phyloP scores from a whole-genome alignment of 441 rosid genomes.

The Brassica balearica region DNA sequence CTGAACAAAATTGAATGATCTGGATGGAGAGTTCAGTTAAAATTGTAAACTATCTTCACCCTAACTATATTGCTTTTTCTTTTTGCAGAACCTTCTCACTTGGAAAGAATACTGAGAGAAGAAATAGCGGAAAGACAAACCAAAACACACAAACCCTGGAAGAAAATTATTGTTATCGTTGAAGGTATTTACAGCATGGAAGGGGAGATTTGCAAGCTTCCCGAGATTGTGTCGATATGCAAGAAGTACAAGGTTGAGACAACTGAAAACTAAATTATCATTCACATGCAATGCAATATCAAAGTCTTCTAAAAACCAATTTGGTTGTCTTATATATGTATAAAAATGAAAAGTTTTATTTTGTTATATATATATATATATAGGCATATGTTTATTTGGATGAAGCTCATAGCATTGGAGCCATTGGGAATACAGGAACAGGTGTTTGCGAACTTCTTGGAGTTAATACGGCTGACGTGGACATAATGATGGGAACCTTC shows the following conservation, averaged over 20 bases:
- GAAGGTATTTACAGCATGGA: slow-evolving; percentile 97
- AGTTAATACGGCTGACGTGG: slow-evolving; percentile 86
- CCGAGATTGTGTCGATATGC: slow-evolving; percentile 84
- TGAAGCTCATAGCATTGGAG: slow-evolving; percentile 96
- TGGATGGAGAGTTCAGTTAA: not conserved
- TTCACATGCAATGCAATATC: slow-evolving; percentile 17
- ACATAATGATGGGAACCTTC: slow-evolving; percentile 98
- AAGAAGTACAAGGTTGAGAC: slow-evolving; percentile 76
- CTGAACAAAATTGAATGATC: not conserved
- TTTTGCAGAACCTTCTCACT: slow-evolving; percentile 74
- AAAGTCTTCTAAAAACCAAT: not conserved
- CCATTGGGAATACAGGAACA: slow-evolving; percentile 86
- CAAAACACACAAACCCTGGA: slow-evolving; percentile 92
- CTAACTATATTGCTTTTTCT: not conserved
- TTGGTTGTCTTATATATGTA: slow-evolving; percentile 6
- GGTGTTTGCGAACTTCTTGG: slow-evolving; percentile 95
- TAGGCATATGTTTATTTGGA: slow-evolving; percentile 82
- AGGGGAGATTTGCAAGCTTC: slow-evolving; percentile 83
- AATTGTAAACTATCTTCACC: not conserved
- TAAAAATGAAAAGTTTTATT: not conserved
- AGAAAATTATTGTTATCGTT: slow-evolving; percentile 78
- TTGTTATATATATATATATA: slow-evolving; percentile 1
- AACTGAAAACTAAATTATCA: not conserved
- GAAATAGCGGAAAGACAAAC: slow-evolving; percentile 95
- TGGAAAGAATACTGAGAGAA: slow-evolving; percentile 87